Base-by-base conservation (phyloP, 768 basidiomycete genomes). In the Kwoniella sp. region DNA sequence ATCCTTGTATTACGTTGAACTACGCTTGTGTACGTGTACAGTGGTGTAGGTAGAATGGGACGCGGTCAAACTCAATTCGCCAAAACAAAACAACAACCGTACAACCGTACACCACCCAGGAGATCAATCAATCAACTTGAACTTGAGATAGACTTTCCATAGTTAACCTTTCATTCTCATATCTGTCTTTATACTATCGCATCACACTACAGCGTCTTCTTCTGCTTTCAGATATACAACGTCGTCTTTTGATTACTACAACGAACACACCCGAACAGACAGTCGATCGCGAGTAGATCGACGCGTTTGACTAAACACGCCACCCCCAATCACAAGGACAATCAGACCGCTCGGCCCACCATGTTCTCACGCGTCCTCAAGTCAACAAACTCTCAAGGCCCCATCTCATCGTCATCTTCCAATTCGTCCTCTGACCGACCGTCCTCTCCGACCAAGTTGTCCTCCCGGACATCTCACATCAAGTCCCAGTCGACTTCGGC, bases 321-420 rank as follows among this genome's bases (percentile, higher is more conserved):
- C 23, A 12, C 25, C 37, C 15, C 57, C 15, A 13, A 37, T 58
- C 4, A 11, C n/a, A n/a, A n/a, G n/a, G n/a, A n/a, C 23, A 41
- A 9, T 34, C 57, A 4, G 7, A 45, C 1, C 37, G 20, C 26
- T n/a, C 31, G n/a, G 29, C 59, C n/a, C 66, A 75, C 26, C 65
- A 79, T 79, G 76, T 76, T 79, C 65, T 72, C 78, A 52, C 70
- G 76, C 38, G 76, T 79, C 20, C 65, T 79, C n/a, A 77, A 78
- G 57, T 65, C 68, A 37, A 76, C 70, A 41, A 71, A 63, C 34
- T 62, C 68, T 52, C 75, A 74, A 65, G 47, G 65, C 50, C 63
- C 65, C 47, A 66, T 70, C 41, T 55, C 71, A 28, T 55, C 70
- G 17, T 30, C 51, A 34, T 30, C 58, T 15, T 4, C 30, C 38